Conservation (phyloP, 202 grass and related monocot genomes). For the Musa balbisiana region DNA sequence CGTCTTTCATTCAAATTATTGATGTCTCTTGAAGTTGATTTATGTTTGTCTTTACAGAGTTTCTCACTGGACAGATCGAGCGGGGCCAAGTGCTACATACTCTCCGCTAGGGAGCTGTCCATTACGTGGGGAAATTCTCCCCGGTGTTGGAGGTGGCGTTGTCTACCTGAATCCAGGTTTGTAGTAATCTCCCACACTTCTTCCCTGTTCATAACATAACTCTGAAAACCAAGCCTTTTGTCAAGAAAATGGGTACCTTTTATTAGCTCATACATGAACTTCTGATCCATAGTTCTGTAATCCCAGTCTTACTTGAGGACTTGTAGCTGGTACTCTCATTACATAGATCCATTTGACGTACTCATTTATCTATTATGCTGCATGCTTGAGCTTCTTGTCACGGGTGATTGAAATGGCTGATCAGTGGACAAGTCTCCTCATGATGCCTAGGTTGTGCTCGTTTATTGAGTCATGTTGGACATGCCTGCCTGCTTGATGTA, state of each 20-base stretch:
- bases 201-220: not conserved
- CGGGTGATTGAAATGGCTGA: not conserved
- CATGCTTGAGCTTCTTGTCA: not conserved
- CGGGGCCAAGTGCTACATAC: conserved; percentile 29
- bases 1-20: no score
- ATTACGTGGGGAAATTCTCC: not conserved
- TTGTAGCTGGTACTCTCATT: no score
- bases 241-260: no score
- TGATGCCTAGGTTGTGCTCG: not conserved
- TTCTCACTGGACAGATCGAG: conserved; percentile 24
- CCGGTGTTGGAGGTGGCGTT: conserved; percentile 6
- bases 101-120: not conserved
- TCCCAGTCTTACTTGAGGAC: no score
- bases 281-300: no score
- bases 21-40: not conserved
- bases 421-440: not conserved
- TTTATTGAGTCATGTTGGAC: no score
- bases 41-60: conserved; percentile 8
- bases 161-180: conserved; percentile 14
- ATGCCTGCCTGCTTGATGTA: not conserved
- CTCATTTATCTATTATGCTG: not conserved
- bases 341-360: no score
- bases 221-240: no score
- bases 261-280: no score
- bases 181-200: not conserved